These are phyloP conservation scores for Moringa oleifera DNA, from an alignment of 345 rosid species.

Conservation along the genomic window DNA sequence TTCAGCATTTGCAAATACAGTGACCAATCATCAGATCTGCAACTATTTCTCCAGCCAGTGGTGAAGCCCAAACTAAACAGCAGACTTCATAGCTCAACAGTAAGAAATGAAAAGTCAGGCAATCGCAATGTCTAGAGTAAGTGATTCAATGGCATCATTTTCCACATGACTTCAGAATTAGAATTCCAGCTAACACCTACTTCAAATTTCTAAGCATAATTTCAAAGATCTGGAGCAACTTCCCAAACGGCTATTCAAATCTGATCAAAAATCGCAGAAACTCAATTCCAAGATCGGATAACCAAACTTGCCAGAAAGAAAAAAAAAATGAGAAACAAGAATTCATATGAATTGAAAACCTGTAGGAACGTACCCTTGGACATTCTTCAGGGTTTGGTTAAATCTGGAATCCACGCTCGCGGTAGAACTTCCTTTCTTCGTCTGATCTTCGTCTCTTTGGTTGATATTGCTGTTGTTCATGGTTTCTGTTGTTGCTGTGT, in stretches of 20 bases:
- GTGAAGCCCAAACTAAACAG: slow-evolving; percentile 1
- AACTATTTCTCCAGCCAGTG: slow-evolving; percentile 11
- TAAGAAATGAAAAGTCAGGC: neutral
- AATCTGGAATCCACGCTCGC: slow-evolving; percentile 72
- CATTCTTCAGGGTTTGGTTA: slow-evolving; percentile 86
- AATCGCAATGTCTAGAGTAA: neutral
- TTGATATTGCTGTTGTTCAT: neutral
- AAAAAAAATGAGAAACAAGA: slow-evolving; percentile 3
- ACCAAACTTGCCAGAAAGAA: no score
- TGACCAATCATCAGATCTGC: slow-evolving; percentile 16
- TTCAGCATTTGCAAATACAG: neutral
- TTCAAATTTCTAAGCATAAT: neutral
- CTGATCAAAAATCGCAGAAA: slow-evolving; percentile 11
- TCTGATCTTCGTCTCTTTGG: slow-evolving; percentile 5
- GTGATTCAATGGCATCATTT: neutral
- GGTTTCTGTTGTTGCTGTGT: neutral
- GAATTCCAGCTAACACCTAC: neutral
- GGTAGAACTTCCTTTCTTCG: slow-evolving; percentile 22
- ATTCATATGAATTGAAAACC: neutral
- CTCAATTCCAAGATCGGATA: slow-evolving; percentile 12
- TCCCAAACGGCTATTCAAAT: slow-evolving; percentile 14
- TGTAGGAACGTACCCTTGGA: slow-evolving; percentile 53
- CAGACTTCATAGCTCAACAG: neutral
- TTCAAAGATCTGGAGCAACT: slow-evolving; percentile 13
- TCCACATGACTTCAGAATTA: slow-evolving; percentile 1